These are phyloP conservation scores for Phytophthora multivora DNA, from an alignment of 352 stramenopile species.

Conservation along the genomic window DNA sequence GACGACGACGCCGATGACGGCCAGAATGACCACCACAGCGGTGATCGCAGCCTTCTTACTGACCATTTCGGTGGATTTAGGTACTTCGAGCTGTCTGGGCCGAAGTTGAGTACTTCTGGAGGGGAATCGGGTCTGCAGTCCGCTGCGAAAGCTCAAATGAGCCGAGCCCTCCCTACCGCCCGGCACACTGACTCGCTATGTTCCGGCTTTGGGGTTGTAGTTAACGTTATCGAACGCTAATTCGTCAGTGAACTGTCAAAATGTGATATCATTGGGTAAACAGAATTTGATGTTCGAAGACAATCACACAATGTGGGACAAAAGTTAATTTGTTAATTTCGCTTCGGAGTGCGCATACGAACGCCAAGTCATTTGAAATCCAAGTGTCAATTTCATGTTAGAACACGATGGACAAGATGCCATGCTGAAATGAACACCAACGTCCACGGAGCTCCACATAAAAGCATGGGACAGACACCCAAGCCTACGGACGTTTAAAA, in stretches of 20 bases:
- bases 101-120: background rate
- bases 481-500: background rate
- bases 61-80: constrained; percentile 20
- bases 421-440: background rate
- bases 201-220: constrained; percentile 21
- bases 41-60: constrained; percentile 43
- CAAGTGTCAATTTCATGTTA: too few relatives aligned
- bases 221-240: constrained; percentile 10
- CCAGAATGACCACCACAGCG: constrained; percentile 49
- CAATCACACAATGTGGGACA: background rate
- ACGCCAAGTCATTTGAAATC: constrained; percentile 1
- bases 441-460: background rate
- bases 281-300: constrained; percentile 16
- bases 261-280: constrained; percentile 9
- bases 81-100: background rate
- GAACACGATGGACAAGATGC: background rate
- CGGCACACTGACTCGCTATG: constrained; percentile 22
- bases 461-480: constrained; percentile 12
- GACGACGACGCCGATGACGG: constrained; percentile 54
- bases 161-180: constrained; percentile 4
- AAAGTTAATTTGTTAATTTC: background rate
- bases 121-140: constrained; percentile 5
- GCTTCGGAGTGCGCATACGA: too few relatives aligned
- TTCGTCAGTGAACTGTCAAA: constrained; percentile 14
- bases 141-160: constrained; percentile 37